These are phyloP conservation scores for Coniochaeta ligniaria DNA, from an alignment of 2,329 filamentous ascomycete genomes.

Conservation along the genomic window DNA sequence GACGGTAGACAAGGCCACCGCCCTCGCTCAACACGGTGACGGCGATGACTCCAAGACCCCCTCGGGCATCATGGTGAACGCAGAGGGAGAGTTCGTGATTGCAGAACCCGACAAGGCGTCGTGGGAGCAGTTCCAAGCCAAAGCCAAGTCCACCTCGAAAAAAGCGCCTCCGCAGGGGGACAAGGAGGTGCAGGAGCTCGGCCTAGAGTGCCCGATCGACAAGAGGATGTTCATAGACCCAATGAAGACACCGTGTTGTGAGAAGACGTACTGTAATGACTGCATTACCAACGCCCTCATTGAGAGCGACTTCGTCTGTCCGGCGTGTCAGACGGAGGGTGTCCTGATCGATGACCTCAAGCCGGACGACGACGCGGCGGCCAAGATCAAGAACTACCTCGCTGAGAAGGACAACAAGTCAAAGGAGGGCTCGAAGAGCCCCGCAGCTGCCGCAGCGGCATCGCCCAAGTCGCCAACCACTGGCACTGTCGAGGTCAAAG, in stretches of 20 bases:
- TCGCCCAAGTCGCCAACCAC: conserved; percentile 23
- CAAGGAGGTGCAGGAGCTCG: conserved; percentile 81
- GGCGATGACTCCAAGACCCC: conserved; percentile 73
- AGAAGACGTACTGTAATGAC: conserved; percentile 97
- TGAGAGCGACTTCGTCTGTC: conserved; percentile 95
- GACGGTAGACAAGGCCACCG: conserved; percentile 85
- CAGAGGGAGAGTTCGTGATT: conserved; percentile 95
- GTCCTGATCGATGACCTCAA: conserved; percentile 89
- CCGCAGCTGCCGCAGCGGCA: background rate
- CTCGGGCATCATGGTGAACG: conserved; percentile 93
- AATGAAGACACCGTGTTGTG: conserved; percentile 98
- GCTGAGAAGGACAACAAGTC: conserved; percentile 35
- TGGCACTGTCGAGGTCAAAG: conserved; percentile 29
- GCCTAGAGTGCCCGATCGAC: conserved; percentile 91
- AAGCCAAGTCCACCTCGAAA: conserved; percentile 78
- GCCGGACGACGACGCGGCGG: conserved; percentile 69
- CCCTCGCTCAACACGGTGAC: conserved; percentile 64
- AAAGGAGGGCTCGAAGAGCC: conserved; percentile 40
- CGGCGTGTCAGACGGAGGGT: conserved; percentile 82
- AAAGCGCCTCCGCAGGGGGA: conserved; percentile 64
- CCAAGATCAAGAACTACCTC: conserved; percentile 71
- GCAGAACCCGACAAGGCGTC: conserved; percentile 91
- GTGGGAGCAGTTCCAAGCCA: conserved; percentile 96
- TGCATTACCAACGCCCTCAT: conserved; percentile 99
- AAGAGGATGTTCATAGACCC: conserved; percentile 97